Base-by-base conservation (phyloP, 768 basidiomycete species). In the Agaricus blazei region DNA sequence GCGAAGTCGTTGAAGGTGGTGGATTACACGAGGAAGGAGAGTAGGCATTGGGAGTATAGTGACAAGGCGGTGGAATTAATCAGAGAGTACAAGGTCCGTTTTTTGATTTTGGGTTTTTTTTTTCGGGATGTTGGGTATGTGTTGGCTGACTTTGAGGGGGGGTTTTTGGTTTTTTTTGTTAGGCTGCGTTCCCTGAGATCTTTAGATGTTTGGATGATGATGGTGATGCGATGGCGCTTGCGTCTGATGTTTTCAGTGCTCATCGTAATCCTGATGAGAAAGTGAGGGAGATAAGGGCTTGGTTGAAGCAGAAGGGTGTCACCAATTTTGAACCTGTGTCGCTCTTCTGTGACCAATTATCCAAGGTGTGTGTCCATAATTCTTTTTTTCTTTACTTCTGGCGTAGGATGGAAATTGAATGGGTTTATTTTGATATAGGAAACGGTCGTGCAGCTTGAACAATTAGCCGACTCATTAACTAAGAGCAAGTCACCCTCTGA, bases 271-370 rank as follows among this genome's bases (percentile, higher is more conserved):
- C 90, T 9, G 93, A 93, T 60, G 78, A 72, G 5, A 76, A 78
- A 37, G 78, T 95, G 42, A 85, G 78, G 64, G 91, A 93, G 53
- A 81, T 93, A 62, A 88, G 89, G 62, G 63, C 70, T 9, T 99
- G 97, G 97, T 75, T 99, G 7, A 90, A 89, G 63, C 70, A 78
- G 4, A 89, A 90, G 67, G 93, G 93, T 38, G 85, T 98, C 27
- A 80, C 86, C 14, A 91, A 95, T 68, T 86, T 98, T 27, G 96
- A 98, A 63, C 87, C 93, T 0, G 95, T 98, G 8, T 86, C 96
- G 0, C 78, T 99, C 9, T 92, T 86, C 67, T 91, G 89, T 44
- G 95, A 97, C 66, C 93, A 96, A 64, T 76, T 99, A 54, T 83
- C 86, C 62, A 94, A 93, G 81, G 92, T 93, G 56, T 62, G 61